Evolutionary conservation across 441 rosid genomes (phyloP).

Genomic region (Geranium incanum): DNA sequence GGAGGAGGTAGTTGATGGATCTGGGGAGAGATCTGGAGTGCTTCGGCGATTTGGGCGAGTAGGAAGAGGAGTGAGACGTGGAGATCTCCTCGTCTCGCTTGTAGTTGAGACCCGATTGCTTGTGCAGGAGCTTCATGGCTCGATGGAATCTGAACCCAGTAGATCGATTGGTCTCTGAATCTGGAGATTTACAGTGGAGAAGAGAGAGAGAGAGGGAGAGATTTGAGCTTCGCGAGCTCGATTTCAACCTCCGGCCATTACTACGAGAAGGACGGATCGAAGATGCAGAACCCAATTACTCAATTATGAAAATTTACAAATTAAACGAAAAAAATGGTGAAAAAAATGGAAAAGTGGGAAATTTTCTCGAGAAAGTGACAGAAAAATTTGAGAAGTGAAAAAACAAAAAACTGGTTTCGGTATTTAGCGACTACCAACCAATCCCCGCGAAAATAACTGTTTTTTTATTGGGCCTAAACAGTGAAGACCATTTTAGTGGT

Average conservation of each 20-base stretch:
- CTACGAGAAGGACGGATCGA: not conserved
- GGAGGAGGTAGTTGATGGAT: not conserved
- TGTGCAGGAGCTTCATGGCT: not conserved
- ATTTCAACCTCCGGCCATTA: not conserved
- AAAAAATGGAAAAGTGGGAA: no score
- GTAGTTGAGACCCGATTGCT: not conserved
- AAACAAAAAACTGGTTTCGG: no score
- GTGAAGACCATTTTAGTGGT: not conserved
- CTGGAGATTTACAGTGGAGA: not conserved
- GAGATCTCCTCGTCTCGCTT: not conserved
- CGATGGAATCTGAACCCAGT: not conserved
- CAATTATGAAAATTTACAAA: no score
- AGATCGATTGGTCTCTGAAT: not conserved
- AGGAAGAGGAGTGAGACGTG: not conserved
- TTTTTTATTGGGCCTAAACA: not conserved
- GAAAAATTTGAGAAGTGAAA: no score
- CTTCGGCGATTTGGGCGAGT: not conserved
- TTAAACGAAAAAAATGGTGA: no score
- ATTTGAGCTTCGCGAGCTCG: not conserved
- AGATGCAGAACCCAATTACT: not conserved
- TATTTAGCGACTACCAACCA: no score
- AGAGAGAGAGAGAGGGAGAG: not conserved
- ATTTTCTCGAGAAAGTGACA: no score
- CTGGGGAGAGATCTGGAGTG: not conserved
- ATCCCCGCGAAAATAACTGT: not conserved